Evolutionary conservation across 2,329 filamentous ascomycete species (phyloP).

Genomic region (Talaromyces sp.): DNA sequence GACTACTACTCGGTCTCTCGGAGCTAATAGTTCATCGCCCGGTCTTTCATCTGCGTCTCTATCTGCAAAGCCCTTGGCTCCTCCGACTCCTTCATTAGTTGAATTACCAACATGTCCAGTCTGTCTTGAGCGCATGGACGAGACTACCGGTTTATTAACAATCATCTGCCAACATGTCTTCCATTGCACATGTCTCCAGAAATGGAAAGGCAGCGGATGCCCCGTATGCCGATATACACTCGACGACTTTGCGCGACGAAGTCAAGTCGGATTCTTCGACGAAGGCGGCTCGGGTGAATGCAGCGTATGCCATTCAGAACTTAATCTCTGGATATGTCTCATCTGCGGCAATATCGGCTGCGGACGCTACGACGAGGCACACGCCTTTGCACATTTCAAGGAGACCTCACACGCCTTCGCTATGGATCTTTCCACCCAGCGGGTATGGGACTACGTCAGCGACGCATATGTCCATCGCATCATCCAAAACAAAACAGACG

Average conservation of each 20-base stretch:
- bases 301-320: conserved; percentile 72
- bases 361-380: conserved; percentile 88
- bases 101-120: conserved; percentile 96
- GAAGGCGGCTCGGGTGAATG: conserved; percentile 57
- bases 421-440: conserved; percentile 87
- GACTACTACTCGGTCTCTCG: conserved; percentile 10
- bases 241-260: conserved; percentile 49
- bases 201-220: conserved; percentile 91
- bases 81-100: conserved; percentile 78
- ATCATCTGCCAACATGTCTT: conserved; percentile 98
- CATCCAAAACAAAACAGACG: conserved; percentile 89
- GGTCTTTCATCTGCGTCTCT: conserved; percentile 45
- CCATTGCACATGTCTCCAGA: conserved; percentile 92
- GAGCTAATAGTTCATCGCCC: conserved; percentile 25
- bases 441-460: conserved; percentile 96
- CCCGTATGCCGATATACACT: conserved; percentile 92
- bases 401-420: conserved; percentile 86
- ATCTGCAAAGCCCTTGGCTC: conserved; percentile 62
- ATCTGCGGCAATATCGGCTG: conserved; percentile 92
- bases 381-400: conserved; percentile 92
- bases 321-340: conserved; percentile 92
- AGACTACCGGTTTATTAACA: conserved; percentile 89
- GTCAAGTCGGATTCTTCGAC: conserved; percentile 58
- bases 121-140: conserved; percentile 96
- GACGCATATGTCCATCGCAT: conserved; percentile 95